Evolutionary conservation across 768 basidiomycete species (phyloP).

Genomic region (Mycena polygramma): DNA sequence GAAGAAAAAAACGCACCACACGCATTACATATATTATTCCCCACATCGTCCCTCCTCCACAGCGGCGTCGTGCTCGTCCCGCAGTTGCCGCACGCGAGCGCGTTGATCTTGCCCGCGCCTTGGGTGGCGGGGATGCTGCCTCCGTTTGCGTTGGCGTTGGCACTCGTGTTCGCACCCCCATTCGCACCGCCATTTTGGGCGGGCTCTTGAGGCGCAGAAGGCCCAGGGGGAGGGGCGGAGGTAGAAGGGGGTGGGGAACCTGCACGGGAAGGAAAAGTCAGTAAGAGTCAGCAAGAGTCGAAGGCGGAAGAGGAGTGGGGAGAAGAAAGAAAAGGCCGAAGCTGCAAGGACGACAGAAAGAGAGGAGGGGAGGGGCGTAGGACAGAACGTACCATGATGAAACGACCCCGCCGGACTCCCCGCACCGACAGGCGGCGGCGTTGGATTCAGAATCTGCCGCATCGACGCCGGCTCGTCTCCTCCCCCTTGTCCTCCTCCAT

Average conservation of each 20-base stretch:
- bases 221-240: neutral
- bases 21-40: constrained; percentile 95
- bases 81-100: constrained; percentile 89
- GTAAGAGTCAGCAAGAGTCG: neutral
- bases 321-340: neutral
- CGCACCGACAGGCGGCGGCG: constrained; percentile 21
- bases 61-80: constrained; percentile 91
- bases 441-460: constrained; percentile 36
- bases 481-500: neutral
- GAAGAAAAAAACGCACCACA: constrained; percentile 84
- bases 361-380: too few relatives aligned
- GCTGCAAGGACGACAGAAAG: too few relatives aligned
- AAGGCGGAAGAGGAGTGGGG: neutral
- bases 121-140: too few relatives aligned
- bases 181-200: too few relatives aligned
- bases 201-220: neutral
- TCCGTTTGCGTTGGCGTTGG: neutral
- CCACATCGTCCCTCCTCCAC: constrained; percentile 91
- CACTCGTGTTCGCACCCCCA: too few relatives aligned
- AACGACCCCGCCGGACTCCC: too few relatives aligned
- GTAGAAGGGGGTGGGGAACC: neutral
- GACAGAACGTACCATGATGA: too few relatives aligned
- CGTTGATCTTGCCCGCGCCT: constrained; percentile 63
- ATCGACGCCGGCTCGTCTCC: constrained; percentile 33
- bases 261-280: neutral